phyloP scores from a whole-genome alignment of 129 eudicot genomes.

The Logfia minima region DNA sequence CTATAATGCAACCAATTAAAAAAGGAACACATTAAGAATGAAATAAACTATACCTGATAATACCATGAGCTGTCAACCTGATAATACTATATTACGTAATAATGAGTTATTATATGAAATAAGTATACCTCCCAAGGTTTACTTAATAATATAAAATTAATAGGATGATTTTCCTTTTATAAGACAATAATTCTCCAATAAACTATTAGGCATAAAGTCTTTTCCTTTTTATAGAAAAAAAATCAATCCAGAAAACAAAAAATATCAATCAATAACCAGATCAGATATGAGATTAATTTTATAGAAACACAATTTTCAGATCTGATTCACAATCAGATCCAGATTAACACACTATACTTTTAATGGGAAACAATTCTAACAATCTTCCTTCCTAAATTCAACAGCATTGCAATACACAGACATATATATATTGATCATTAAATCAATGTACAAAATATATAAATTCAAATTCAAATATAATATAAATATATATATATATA shows the following conservation, averaged over 20 bases:
- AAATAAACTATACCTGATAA: background rate
- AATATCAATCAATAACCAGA: background rate
- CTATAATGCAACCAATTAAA: background rate
- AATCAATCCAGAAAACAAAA: background rate
- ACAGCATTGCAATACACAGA: background rate
- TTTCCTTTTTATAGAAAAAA: background rate
- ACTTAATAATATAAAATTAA: too few species aligned
- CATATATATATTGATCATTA: background rate
- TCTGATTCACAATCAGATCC: background rate
- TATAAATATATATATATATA: too few species aligned
- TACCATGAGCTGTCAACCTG: background rate
- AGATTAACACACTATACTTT: background rate
- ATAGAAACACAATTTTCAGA: background rate
- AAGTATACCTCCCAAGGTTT: background rate
- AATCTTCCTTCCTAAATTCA: background rate
- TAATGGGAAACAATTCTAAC: background rate
- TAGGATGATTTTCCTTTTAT: too few species aligned
- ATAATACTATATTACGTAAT: too few species aligned
- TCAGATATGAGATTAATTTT: background rate
- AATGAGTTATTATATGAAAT: background rate
- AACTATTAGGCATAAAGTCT: background rate
- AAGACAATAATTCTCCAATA: background rate
- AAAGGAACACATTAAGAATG: background rate
- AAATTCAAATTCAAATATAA: too few species aligned
- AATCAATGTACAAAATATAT: background rate